A percentile compares a stretch with the other conserved stretches of the same genome.
Evolutionary conservation across 2,329 filamentous ascomycete species (phyloP).

Genomic region (Dactylellina leptospora): DNA sequence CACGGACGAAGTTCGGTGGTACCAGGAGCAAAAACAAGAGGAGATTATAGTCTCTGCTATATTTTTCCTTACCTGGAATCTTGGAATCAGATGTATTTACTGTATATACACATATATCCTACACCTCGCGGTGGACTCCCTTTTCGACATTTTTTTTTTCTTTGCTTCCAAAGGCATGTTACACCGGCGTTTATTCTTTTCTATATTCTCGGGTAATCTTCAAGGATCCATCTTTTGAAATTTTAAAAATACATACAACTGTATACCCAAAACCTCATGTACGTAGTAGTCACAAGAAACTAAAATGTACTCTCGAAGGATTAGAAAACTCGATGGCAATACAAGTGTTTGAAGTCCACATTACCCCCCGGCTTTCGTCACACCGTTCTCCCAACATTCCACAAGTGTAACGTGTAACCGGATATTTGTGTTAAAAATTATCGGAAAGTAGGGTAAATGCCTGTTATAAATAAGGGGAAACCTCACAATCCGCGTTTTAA

Average conservation of each 20-base stretch:
- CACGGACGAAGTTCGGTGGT: slow-evolving; percentile 94
- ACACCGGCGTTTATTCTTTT: slow-evolving; percentile 21
- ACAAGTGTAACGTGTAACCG: no score
- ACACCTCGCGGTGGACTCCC: slow-evolving; percentile 2
- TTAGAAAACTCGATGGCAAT: no score
- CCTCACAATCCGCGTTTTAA: no score
- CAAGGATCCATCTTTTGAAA: neutral
- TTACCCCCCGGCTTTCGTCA: no score
- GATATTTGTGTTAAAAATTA: no score
- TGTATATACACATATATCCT: slow-evolving; percentile 34
- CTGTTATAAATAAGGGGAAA: no score
- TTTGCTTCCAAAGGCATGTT: slow-evolving; percentile 9
- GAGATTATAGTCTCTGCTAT: slow-evolving; percentile 66
- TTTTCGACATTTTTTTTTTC: neutral
- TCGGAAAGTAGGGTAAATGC: no score
- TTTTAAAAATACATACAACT: neutral
- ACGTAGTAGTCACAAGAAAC: no score
- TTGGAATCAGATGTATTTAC: slow-evolving; percentile 17
- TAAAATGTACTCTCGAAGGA: neutral
- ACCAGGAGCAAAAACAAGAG: slow-evolving; percentile 84
- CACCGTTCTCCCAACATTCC: no score
- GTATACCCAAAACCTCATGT: no score
- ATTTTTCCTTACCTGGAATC: neutral
- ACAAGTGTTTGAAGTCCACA: no score
- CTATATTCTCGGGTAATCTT: neutral